These are phyloP conservation scores for Bondarzewia mesenterica DNA, from an alignment of 1,284 basidiomycete genomes.

Conservation along the genomic window DNA sequence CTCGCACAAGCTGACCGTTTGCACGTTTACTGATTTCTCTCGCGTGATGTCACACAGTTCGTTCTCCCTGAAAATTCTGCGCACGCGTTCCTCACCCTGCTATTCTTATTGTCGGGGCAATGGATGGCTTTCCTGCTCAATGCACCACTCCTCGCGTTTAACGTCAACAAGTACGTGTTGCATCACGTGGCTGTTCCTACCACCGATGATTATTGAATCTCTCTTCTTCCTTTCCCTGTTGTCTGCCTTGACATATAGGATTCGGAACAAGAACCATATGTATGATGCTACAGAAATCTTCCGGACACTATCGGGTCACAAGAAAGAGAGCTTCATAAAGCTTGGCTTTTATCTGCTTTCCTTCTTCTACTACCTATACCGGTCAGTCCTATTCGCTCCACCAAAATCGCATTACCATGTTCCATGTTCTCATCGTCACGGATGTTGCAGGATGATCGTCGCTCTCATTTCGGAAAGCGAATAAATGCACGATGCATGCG, in stretches of 20 bases:
- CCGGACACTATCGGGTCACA: constrained; percentile 88
- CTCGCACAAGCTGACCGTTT: not conserved
- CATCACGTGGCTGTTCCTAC: not conserved
- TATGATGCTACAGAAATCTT: constrained; percentile 99
- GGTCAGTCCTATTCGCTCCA: constrained; percentile 44
- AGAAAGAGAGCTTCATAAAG: constrained; percentile 96
- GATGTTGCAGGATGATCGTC: constrained; percentile 66
- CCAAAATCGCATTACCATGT: not conserved
- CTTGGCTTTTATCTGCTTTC: constrained; percentile 91
- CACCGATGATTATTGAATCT: not conserved
- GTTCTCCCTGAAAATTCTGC: constrained; percentile 95
- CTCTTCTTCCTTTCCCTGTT: not conserved
- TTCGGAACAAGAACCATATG: constrained; percentile 93
- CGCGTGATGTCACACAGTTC: constrained; percentile 53
- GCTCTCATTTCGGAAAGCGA: constrained; percentile 79
- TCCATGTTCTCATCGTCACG: not conserved
- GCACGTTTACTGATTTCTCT: constrained; percentile 8
- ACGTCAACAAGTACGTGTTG: constrained; percentile 83
- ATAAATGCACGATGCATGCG: constrained; percentile 19
- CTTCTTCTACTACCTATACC: constrained; percentile 96
- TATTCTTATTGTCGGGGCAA: constrained; percentile 93
- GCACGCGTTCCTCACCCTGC: constrained; percentile 83
- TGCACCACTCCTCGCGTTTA: constrained; percentile 83
- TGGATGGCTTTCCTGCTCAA: constrained; percentile 94
- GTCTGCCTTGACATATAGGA: constrained; percentile 42